A percentile compares a stretch with the other conserved stretches of the same genome.
These are phyloP conservation scores for Neofusicoccum laricinum DNA, from an alignment of 2,329 filamentous ascomycete genomes.

Conservation along the genomic window DNA sequence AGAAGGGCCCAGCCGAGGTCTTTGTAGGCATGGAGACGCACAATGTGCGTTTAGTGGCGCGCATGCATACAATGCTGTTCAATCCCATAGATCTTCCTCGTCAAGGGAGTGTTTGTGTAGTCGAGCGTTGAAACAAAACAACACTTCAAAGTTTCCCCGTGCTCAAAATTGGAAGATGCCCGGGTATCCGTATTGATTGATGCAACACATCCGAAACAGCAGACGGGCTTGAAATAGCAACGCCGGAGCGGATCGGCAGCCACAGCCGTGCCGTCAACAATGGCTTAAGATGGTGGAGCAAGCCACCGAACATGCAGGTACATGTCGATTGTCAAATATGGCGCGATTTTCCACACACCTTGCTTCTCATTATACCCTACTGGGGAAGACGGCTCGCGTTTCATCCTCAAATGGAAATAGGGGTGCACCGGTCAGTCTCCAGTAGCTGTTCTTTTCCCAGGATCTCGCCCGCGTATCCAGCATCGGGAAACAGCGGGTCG, in stretches of 20 bases:
- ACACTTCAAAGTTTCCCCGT: background rate
- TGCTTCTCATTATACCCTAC: background rate
- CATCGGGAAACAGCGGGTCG: background rate
- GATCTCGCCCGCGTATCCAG: background rate
- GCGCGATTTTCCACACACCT: background rate
- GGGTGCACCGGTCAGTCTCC: background rate
- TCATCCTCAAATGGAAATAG: background rate
- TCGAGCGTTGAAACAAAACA: no score
- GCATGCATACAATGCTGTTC: no score
- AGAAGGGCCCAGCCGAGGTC: background rate
- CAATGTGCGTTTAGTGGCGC: background rate
- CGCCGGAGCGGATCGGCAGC: background rate
- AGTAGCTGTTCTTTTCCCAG: background rate
- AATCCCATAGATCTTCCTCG: no score
- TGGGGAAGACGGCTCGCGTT: background rate
- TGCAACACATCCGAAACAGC: background rate
- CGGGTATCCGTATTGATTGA: background rate
- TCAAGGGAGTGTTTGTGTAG: no score
- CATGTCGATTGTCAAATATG: background rate
- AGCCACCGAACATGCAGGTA: background rate
- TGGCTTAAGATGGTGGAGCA: background rate
- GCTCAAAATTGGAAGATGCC: background rate
- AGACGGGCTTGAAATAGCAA: conserved; percentile 22
- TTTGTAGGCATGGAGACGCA: background rate
- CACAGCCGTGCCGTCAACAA: background rate